A percentile compares a stretch with the other conserved stretches of the same genome.
Evolutionary conservation across 179 eudicot genomes (phyloP).

Genomic region (Heliamphora pulchella): DNA sequence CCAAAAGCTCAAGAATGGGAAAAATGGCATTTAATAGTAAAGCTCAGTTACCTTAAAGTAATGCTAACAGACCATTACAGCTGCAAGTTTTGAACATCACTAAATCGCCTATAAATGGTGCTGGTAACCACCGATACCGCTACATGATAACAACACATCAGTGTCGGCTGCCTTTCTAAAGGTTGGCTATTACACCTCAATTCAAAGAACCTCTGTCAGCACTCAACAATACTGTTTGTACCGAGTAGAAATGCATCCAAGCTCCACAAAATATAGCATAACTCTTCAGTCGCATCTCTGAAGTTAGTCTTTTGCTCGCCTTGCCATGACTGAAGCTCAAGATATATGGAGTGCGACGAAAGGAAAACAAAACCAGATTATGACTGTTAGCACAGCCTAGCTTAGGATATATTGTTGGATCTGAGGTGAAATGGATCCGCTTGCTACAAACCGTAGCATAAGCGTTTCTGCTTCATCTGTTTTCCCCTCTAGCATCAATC

Average conservation of each 20-base stretch:
- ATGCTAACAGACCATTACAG: too few species aligned
- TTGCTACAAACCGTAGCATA: slow-evolving; percentile 58
- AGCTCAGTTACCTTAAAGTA: too few species aligned
- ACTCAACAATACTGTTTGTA: not conserved
- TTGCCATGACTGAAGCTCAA: not conserved
- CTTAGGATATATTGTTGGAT: not conserved
- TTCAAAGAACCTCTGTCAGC: not conserved
- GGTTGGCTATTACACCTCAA: not conserved
- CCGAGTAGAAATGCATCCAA: slow-evolving; percentile 6
- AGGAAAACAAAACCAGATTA: not conserved
- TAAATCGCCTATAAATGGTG: too few species aligned
- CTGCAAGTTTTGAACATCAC: too few species aligned
- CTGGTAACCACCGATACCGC: too few species aligned
- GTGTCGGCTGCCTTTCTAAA: too few species aligned
- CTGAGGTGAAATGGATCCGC: slow-evolving; percentile 34
- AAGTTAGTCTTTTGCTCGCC: not conserved
- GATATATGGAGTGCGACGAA: not conserved
- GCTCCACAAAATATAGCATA: not conserved
- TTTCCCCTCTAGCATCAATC: slow-evolving; percentile 39
- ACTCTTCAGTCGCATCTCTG: not conserved
- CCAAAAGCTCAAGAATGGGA: too few species aligned
- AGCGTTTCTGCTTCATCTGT: slow-evolving; percentile 61
- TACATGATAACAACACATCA: too few species aligned
- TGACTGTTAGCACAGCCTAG: not conserved
- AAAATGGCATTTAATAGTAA: too few species aligned